Base-by-base conservation (phyloP, 257 asterid species). In the Jacaranda copaia region DNA sequence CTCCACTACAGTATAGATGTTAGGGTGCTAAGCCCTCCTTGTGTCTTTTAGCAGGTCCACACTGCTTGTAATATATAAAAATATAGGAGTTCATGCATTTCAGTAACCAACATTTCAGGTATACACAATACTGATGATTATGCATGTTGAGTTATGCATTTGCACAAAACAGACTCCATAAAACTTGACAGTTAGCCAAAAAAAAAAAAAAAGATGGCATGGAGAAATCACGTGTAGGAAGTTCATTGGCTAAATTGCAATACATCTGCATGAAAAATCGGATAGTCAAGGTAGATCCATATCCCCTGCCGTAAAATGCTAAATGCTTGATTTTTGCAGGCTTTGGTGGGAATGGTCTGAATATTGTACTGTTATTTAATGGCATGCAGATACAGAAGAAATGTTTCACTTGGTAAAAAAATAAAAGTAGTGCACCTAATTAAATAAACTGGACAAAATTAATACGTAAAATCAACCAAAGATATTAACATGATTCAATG, bases 161-260 rank as follows among this genome's bases (percentile, higher is more conserved):
- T 25, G 13, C 6, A 11, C 12, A 8, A 40, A 42, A 42, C 19
- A 20, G 46, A 19, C 62, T n/a, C 42, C 14, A 52, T 0, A 45
- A 32, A 36, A 5, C 9, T 16, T 45, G 19, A 66, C 43, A 46
- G 35, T 13, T 10, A 8, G 39, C 12, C 53, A 61, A 55, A 46
- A 43, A 16, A 42, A 61, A 55, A 46, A 43, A 16, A 42, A 13
- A 56, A 39, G 9, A 49, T 38, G 65, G 58, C 75, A 56, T 40
- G 57, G 53, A 35, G 38, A 20, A 52, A 25, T 36, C 57, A 62
- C 5, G 1, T 51, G 2, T 16, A 32, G 15, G 72, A 19, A 36
- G 36, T 79, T 79, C 70, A 20, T 36, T 16, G 43, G 66, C 57
- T 71, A 9, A 76, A 78, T 18, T 14, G 35, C 39, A 25, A 25